These are phyloP conservation scores for Prunus fruticosa DNA, from an alignment of 306 rosid species.

Conservation along the genomic window DNA sequence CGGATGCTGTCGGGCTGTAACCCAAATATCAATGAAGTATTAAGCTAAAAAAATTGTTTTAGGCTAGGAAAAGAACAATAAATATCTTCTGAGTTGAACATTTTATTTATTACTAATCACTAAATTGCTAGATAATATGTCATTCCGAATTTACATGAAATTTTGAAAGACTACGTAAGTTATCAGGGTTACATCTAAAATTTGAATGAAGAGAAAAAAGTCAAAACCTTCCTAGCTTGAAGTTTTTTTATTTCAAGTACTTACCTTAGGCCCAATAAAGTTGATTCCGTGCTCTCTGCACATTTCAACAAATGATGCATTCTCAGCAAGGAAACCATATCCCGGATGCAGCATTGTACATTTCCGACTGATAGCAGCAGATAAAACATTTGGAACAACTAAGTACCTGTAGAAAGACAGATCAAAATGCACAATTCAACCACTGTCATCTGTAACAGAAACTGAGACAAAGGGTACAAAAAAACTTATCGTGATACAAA, in stretches of 20 bases:
- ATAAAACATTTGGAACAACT: conserved; percentile 71
- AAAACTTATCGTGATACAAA: not conserved
- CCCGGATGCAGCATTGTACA: conserved; percentile 99
- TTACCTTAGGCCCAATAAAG: conserved; percentile 95
- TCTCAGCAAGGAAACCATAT: conserved; percentile 95
- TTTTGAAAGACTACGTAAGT: not conserved
- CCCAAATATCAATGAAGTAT: too few species aligned
- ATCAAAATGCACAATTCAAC: conserved; percentile 10
- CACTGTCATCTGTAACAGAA: conserved; percentile 2
- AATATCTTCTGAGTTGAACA: not conserved
- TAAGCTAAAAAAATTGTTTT: not conserved
- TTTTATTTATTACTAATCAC: not conserved
- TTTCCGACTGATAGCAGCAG: conserved; percentile 76
- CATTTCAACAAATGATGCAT: conserved; percentile 93
- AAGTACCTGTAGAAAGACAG: conserved; percentile 59
- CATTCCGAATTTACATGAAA: not conserved
- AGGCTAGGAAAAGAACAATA: not conserved
- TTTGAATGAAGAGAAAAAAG: not conserved
- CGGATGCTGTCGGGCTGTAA: conserved; percentile 80
- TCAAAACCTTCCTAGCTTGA: not conserved
- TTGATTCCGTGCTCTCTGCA: conserved; percentile 87
- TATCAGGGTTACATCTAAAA: not conserved
- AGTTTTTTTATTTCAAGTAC: conserved; percentile 17
- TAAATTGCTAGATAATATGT: not conserved
- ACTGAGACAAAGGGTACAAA: not conserved